These are phyloP conservation scores for Daldinia vernicosa DNA, from an alignment of 495 filamentous ascomycete genomes.

Conservation along the genomic window DNA sequence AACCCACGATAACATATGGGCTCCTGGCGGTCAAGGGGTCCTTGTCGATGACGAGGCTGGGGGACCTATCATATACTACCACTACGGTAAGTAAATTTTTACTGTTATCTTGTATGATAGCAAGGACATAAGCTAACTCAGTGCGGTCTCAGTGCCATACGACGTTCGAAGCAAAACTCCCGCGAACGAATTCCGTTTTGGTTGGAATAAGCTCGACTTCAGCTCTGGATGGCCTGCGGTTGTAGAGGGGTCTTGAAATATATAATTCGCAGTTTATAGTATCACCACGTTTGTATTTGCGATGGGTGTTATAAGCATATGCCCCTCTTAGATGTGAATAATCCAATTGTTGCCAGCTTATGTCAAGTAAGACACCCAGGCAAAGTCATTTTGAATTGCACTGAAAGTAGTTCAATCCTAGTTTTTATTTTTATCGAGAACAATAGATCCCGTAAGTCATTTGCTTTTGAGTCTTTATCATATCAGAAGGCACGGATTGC, in stretches of 20 bases:
- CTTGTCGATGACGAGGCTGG: slow-evolving; percentile 25
- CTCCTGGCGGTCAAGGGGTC: slow-evolving; percentile 69
- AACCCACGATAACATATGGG: slow-evolving; percentile 68
- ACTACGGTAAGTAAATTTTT: slow-evolving; percentile 53
- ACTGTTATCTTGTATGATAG: not conserved
- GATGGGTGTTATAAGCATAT: too few relatives aligned
- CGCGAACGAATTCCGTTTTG: slow-evolving; percentile 55
- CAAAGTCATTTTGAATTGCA: too few relatives aligned
- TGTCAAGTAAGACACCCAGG: too few relatives aligned
- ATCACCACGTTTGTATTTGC: too few relatives aligned
- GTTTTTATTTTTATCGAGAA: too few relatives aligned
- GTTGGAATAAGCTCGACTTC: slow-evolving; percentile 70
- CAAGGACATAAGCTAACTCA: not conserved
- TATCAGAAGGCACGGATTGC: too few relatives aligned
- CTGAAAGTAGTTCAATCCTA: too few relatives aligned
- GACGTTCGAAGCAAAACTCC: slow-evolving; percentile 53
- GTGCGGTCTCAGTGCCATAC: not conserved
- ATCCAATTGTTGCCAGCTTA: too few relatives aligned
- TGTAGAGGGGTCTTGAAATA: not conserved
- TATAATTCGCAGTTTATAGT: not conserved
- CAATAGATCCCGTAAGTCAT: too few relatives aligned
- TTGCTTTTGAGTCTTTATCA: too few relatives aligned
- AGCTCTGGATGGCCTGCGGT: slow-evolving; percentile 69
- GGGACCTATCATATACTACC: slow-evolving; percentile 69
- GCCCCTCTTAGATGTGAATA: too few relatives aligned